Conservation (phyloP, 345 rosid species). For the Linum lewisii region DNA sequence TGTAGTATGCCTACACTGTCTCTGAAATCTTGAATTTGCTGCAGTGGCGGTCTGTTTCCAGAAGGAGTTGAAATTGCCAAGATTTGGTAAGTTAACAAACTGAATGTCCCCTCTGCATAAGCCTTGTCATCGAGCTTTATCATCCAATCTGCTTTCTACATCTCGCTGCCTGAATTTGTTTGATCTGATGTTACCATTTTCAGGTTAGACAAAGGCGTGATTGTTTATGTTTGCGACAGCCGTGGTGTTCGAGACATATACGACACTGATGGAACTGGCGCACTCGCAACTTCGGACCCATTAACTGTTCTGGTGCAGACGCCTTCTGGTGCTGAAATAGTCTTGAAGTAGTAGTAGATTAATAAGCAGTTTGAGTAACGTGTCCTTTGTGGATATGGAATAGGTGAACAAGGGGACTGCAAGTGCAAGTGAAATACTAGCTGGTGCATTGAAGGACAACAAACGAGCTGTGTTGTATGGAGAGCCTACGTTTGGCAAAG, state of each 20-base stretch:
- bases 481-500: slow-evolving; percentile 90
- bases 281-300: slow-evolving; percentile 70
- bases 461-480: slow-evolving; percentile 80
- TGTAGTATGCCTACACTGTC: slow-evolving; percentile 10
- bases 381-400: slow-evolving; percentile 12
- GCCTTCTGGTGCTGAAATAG: slow-evolving; percentile 2
- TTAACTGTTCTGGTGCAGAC: slow-evolving; percentile 63
- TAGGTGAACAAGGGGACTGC: slow-evolving; percentile 99
- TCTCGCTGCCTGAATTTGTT: neutral
- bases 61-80: slow-evolving; percentile 96
- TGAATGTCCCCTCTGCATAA: neutral
- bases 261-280: slow-evolving; percentile 81
- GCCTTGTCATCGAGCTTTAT: neutral
- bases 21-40: slow-evolving; percentile 36
- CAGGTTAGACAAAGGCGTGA: slow-evolving; percentile 97
- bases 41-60: slow-evolving; percentile 95
- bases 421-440: slow-evolving; percentile 93
- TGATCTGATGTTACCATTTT: slow-evolving; percentile 5
- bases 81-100: slow-evolving; percentile 52
- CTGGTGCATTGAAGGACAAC: slow-evolving; percentile 91
- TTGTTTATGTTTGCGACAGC: slow-evolving; percentile 83
- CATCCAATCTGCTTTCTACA: neutral
- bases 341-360: neutral
- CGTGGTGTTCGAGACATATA: slow-evolving; percentile 83
- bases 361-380: neutral